phyloP scores from a whole-genome alignment of 257 asterid genomes.

The Rhazya stricta region DNA sequence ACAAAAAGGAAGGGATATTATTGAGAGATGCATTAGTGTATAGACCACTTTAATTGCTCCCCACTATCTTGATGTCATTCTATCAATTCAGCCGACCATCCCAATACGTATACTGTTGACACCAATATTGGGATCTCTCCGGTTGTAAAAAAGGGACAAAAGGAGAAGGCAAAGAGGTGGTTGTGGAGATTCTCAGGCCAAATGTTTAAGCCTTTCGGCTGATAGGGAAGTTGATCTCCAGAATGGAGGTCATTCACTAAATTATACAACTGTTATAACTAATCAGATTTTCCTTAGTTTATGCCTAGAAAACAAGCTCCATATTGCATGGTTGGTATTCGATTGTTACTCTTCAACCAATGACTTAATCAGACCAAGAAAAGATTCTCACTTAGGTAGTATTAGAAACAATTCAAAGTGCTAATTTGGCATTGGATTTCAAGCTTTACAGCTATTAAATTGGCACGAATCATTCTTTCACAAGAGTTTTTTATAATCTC shows the following conservation, averaged over 20 bases:
- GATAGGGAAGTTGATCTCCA: constrained; percentile 11
- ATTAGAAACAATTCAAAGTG: not conserved
- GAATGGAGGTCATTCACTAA: constrained; percentile 20
- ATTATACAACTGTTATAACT: constrained; percentile 39
- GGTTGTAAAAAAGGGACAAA: too few relatives aligned
- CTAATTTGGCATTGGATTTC: not conserved
- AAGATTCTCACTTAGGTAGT: not conserved
- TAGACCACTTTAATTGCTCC: constrained; percentile 3
- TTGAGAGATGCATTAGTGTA: not conserved
- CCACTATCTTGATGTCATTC: not conserved
- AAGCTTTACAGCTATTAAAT: not conserved
- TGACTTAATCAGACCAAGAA: not conserved
- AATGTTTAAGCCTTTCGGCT: too few relatives aligned
- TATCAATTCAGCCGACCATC: constrained; percentile 7
- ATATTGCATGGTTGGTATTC: not conserved
- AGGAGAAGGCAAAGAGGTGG: too few relatives aligned
- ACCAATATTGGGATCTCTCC: too few relatives aligned
- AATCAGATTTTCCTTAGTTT: constrained; percentile 1
- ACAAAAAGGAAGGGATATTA: not conserved
- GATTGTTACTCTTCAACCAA: not conserved
- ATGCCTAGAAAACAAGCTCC: not conserved
- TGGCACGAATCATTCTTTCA: not conserved
- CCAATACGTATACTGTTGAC: too few relatives aligned
- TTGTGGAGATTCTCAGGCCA: too few relatives aligned
- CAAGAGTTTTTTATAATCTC: not conserved